phyloP scores from a whole-genome alignment of 1,139 yeast species.

The Protomyces lactucae-debilis region DNA sequence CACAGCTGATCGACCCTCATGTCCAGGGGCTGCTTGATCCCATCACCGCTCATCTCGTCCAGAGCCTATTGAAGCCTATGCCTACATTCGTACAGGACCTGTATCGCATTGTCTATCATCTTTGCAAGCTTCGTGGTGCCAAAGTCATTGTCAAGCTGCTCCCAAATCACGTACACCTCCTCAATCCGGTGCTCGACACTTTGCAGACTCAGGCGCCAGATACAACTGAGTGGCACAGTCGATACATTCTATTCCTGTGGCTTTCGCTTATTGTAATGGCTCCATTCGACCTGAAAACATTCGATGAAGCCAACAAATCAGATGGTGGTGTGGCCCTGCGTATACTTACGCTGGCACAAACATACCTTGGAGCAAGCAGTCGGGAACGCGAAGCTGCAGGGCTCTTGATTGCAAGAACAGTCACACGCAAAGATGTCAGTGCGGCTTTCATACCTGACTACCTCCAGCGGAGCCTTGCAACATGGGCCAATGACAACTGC shows the following conservation, averaged over 20 bases:
- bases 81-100: background rate
- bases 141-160: constrained; percentile 54
- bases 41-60: constrained; percentile 31
- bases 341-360: constrained; percentile 42
- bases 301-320: constrained; percentile 34
- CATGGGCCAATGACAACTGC: background rate
- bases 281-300: constrained; percentile 58
- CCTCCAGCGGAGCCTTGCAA: background rate
- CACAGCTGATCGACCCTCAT: constrained; percentile 40
- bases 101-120: constrained; percentile 46
- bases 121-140: constrained; percentile 63
- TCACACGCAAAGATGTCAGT: constrained; percentile 42
- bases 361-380: constrained; percentile 45
- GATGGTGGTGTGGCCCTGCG: constrained; percentile 37
- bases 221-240: constrained; percentile 48
- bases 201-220: constrained; percentile 28
- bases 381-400: constrained; percentile 50
- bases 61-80: background rate
- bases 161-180: constrained; percentile 53
- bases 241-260: constrained; percentile 66
- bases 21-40: constrained; percentile 33
- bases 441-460: constrained; percentile 23
- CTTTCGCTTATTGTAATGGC: constrained; percentile 59
- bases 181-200: constrained; percentile 38
- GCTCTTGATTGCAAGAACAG: constrained; percentile 43